phyloP scores from a whole-genome alignment of 139 green algal genomes.

The Coelastrella sp. region DNA sequence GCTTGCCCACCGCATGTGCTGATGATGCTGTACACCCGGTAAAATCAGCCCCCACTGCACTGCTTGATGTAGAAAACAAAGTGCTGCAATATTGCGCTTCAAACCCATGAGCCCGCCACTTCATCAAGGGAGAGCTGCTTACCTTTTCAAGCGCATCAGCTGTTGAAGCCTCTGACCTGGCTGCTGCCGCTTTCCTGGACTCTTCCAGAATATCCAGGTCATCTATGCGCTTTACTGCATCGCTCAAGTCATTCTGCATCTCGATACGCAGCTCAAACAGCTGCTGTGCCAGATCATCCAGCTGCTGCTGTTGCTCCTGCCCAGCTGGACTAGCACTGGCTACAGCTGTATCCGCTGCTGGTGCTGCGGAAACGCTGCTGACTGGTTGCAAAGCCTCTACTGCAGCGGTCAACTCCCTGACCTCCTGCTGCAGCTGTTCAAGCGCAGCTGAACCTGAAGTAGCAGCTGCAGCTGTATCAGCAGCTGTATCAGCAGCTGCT shows the following conservation, averaged over 20 bases:
- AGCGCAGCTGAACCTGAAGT: background rate
- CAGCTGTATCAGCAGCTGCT: background rate
- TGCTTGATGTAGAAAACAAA: too few species aligned
- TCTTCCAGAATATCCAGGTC: slow-evolving; percentile 38
- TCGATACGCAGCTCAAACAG: slow-evolving; percentile 40
- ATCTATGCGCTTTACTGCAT: background rate
- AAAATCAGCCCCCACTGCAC: too few species aligned
- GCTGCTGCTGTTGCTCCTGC: slow-evolving; percentile 24
- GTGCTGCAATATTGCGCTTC: too few species aligned
- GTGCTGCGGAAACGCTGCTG: background rate
- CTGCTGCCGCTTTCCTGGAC: slow-evolving; percentile 44
- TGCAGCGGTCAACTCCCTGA: background rate
- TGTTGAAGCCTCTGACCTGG: slow-evolving; percentile 14
- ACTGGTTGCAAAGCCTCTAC: background rate
- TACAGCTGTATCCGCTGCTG: background rate
- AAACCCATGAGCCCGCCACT: too few species aligned
- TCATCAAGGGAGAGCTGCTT: too few species aligned
- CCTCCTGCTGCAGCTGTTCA: slow-evolving; percentile 1
- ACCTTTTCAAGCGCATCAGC: slow-evolving; percentile 46
- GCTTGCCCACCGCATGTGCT: too few species aligned
- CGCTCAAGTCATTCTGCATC: slow-evolving; percentile 38
- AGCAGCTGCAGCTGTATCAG: background rate
- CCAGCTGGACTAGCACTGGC: background rate
- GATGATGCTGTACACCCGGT: too few species aligned
- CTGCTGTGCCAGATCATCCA: slow-evolving; percentile 19